These are phyloP conservation scores for Blastocystis sp. DNA, from an alignment of 352 stramenopile species.

Conservation along the genomic window DNA sequence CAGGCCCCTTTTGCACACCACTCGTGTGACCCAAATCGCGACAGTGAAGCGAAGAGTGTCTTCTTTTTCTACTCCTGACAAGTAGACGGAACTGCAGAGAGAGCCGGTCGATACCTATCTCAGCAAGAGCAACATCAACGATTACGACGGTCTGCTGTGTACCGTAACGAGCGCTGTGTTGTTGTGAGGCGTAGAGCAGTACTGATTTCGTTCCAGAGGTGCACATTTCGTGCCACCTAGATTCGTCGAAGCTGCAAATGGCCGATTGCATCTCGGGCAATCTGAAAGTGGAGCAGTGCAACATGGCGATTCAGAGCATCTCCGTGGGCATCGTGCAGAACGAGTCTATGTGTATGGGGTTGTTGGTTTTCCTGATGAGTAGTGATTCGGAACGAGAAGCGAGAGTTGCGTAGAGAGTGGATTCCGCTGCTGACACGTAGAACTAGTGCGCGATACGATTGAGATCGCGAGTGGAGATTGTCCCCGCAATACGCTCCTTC, in stretches of 20 bases:
- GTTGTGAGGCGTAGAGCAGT: background rate
- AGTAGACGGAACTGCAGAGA: background rate
- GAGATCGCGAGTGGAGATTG: slow-evolving; percentile 56
- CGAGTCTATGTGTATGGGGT: slow-evolving; percentile 5
- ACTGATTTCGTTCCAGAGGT: slow-evolving; percentile 58
- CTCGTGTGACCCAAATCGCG: background rate
- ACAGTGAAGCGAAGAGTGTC: background rate
- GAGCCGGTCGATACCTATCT: slow-evolving; percentile 1
- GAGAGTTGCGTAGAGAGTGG: background rate
- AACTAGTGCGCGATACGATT: slow-evolving; percentile 38
- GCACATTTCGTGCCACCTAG: slow-evolving; percentile 25
- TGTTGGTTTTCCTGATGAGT: background rate
- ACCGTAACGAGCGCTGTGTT: background rate
- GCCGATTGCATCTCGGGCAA: background rate
- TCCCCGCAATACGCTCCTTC: slow-evolving; percentile 42
- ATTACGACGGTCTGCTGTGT: slow-evolving; percentile 61
- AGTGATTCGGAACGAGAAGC: background rate
- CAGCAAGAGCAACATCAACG: slow-evolving; percentile 63
- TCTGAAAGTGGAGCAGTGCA: slow-evolving; percentile 60
- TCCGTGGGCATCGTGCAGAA: slow-evolving; percentile 44
- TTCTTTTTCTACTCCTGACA: background rate
- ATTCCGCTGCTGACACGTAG: background rate
- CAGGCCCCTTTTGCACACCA: background rate
- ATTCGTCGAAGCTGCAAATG: slow-evolving; percentile 17
- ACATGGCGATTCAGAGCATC: slow-evolving; percentile 65